Evolutionary conservation across 805 yeast genomes (phyloP), one percentile per base, ranked within the genome.

Genomic region (Yamadazyma nakazawae): DNA sequence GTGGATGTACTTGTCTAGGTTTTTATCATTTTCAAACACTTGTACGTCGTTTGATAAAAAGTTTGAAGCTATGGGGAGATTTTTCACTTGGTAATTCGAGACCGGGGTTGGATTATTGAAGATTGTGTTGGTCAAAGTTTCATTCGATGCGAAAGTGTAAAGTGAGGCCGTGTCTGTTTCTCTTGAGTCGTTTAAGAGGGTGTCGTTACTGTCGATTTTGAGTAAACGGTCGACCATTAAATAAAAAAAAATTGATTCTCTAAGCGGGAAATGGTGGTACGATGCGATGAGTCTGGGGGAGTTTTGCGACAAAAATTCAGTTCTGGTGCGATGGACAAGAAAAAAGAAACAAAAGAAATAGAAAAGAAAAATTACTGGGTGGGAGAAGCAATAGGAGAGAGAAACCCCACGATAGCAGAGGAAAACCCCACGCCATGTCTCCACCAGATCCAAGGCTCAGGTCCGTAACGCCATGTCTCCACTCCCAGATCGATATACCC

Each of bases 41-140:
- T 32, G 40, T 1, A 40, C 40, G 25, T 47, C 47, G 24, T 26
- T 24, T 13, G 44, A 40, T 32, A 59, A 46, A 41, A 55, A 54
- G 9, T 57, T 47, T 26, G 59, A 55, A 13, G 55, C 54, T 10
- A 60, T 50, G 16, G 60, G 61, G 28, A 56, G 46, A 25, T 47
- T 50, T 37, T 35, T 34, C 50, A 40, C 24, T 26, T 45, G 7
- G 45, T 34, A 24, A 32, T 31, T 13, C 42, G 48, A 45, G 18
- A 45, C 14, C 12, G 45, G 44, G 2, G 18, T 16, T 4, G 42
- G n/a, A 18, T 25, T 40, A 52, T 53, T 51, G 44, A 61, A 58
- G 9, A 60, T 39, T 18, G 52, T 50, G 31, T 52, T 51, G 2
- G 51, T 47, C 14, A 59, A 30, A 2, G 66, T 62, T 31, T 58